Evolutionary conservation across 192 early-diverging fungal species (phyloP), one percentile per base, ranked within the genome.

Genomic region (Backusella sp.): DNA sequence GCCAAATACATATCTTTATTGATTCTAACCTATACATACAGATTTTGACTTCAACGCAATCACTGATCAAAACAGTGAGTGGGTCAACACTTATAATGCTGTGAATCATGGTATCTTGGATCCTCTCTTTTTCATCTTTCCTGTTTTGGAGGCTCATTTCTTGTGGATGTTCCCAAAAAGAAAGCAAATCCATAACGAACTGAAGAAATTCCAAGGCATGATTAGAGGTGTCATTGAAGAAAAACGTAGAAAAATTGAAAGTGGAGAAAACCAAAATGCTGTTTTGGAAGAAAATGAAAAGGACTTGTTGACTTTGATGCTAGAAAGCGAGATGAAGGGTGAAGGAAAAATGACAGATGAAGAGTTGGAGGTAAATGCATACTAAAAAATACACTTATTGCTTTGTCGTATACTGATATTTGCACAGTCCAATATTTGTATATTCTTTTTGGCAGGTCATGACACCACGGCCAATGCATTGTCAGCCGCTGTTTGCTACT

Each of bases 361-460:
- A 7, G 69, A 70, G 5, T 32, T 66, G 32, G 32, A 34, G 32
- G 65, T 49, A 49, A n/a, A 49, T n/a, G 1, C 6, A 49, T 49
- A n/a, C 12, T 4, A 44, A 39, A 0, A 39, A 39, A 39, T 39
- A 39, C 11, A 12, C 9, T 11, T 11, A 39, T 49, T n/a, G n/a
- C 19, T 49, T 49, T 21, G 15, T 49, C 41, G n/a, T n/a, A 36
- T n/a, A 30, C 41, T 36, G 12, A 23, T 30, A 28, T 67, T 32
- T n/a, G 1, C 11, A 7, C 41, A 75, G 74, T 28, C 66, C 32
- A 75, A 75, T 42, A 28, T 75, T 17, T 75, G 74, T 34, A 74
- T 87, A 62, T 89, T 90, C 74, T 89, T 87, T 28, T 79, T 89
- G 56, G 89, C 88, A n/a, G 89, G 86, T 49, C 84, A 88, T 49